Evolutionary conservation across 345 rosid species (phyloP).

Genomic region (Populus simonii): DNA sequence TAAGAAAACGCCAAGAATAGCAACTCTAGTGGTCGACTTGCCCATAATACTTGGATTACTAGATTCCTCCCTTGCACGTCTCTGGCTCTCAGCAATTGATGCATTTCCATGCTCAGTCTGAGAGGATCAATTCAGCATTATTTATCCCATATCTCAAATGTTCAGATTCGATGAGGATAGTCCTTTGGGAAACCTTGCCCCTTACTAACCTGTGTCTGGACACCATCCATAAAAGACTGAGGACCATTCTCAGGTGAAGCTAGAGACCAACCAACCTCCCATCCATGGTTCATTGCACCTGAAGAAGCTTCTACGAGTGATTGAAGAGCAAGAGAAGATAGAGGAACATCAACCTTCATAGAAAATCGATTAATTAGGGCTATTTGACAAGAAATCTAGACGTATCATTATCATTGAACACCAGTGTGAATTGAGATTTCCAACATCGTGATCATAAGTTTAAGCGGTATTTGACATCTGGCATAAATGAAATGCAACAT

Average conservation of each 20-base stretch:
- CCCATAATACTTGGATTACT: conserved; percentile 46
- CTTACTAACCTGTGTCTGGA: conserved; percentile 34
- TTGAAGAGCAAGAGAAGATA: conserved; percentile 63
- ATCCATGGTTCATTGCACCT: conserved; percentile 60
- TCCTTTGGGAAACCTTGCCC: neutral
- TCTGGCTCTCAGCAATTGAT: conserved; percentile 34
- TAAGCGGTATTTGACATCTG: neutral
- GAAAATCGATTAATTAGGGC: conserved; percentile 17
- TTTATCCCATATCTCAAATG: neutral
- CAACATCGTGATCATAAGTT: neutral
- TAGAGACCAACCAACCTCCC: conserved; percentile 97
- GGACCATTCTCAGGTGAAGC: conserved; percentile 45
- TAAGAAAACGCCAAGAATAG: conserved; percentile 67
- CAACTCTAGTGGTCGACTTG: conserved; percentile 66
- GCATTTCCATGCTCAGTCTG: conserved; percentile 37
- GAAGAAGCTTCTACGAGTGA: conserved; percentile 73
- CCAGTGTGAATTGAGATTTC: neutral
- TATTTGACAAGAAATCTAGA: neutral
- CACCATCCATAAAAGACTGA: conserved; percentile 34
- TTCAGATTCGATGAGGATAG: neutral
- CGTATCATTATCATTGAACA: neutral
- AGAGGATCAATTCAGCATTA: conserved; percentile 13
- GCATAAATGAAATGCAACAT: neutral
- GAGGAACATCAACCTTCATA: conserved; percentile 81
- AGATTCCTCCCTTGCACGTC: conserved; percentile 38